Percentiles rank a stretch among this genome's conserved stretches.
phyloP scores from a whole-genome alignment of 2,329 filamentous ascomycete species.

The Fusarium decemcellulare region DNA sequence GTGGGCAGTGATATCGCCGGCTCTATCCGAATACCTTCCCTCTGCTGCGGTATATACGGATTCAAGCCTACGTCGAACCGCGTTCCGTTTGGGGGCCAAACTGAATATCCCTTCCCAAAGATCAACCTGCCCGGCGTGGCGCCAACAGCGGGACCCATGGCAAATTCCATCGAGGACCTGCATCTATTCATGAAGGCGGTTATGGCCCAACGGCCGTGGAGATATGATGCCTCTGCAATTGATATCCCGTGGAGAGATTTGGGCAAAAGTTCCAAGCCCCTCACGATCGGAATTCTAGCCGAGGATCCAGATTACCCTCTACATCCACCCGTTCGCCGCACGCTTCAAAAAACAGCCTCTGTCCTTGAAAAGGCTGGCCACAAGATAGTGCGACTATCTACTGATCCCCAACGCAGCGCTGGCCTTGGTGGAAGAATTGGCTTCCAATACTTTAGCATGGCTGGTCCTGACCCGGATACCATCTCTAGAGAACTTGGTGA shows the following conservation, averaged over 20 bases:
- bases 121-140: slow-evolving; percentile 46
- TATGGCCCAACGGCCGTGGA: slow-evolving; percentile 58
- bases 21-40: slow-evolving; percentile 65
- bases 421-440: slow-evolving; percentile 34
- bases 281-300: slow-evolving; percentile 64
- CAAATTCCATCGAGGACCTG: slow-evolving; percentile 52
- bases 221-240: slow-evolving; percentile 57
- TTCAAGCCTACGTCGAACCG: slow-evolving; percentile 70
- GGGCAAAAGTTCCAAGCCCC: slow-evolving; percentile 12
- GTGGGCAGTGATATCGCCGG: slow-evolving; percentile 55
- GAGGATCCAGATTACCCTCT: slow-evolving; percentile 64
- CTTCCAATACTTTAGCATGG: slow-evolving; percentile 38
- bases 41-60: slow-evolving; percentile 69
- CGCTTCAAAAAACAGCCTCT: slow-evolving; percentile 57
- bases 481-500: slow-evolving; percentile 35
- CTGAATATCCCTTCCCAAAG: slow-evolving; percentile 36
- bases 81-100: slow-evolving; percentile 58
- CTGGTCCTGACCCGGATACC: slow-evolving; percentile 24
- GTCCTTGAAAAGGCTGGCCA: slow-evolving; percentile 61
- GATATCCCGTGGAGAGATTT: slow-evolving; percentile 62
- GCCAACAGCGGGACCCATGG: slow-evolving; percentile 59
- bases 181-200: slow-evolving; percentile 54
- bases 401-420: slow-evolving; percentile 30
- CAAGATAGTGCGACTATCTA: slow-evolving; percentile 54
- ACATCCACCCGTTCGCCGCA: slow-evolving; percentile 64